Evolutionary conservation across 176 grass and related monocot species (phyloP).

Genomic region (Pontederia paniculata): DNA sequence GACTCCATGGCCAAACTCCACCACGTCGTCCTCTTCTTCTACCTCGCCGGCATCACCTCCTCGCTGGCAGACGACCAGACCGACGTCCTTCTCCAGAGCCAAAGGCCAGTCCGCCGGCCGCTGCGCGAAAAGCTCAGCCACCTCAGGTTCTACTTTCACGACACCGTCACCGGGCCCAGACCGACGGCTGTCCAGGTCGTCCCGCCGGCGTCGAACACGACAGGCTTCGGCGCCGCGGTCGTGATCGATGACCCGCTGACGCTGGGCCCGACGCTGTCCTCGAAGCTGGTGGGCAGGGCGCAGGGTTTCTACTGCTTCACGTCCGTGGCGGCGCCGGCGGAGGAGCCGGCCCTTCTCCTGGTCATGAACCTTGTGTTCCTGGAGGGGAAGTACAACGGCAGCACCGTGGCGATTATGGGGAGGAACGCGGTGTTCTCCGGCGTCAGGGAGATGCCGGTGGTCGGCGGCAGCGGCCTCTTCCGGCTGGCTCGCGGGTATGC

Average conservation of each 20-base stretch:
- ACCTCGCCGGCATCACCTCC: no score
- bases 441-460: no score
- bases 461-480: no score
- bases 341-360: slow-evolving; percentile 21
- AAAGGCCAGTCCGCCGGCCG: no score
- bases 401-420: slow-evolving; percentile 34
- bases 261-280: slow-evolving; percentile 22
- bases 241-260: slow-evolving; percentile 42
- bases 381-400: slow-evolving; percentile 36
- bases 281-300: no score
- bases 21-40: no score
- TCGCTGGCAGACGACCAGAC: no score
- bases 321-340: slow-evolving; percentile 29
- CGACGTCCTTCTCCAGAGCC: no score
- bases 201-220: slow-evolving; percentile 5
- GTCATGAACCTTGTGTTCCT: slow-evolving; percentile 38
- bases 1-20: no score
- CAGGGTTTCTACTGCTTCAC: not conserved
- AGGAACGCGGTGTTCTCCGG: not conserved
- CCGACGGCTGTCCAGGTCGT: slow-evolving; percentile 32
- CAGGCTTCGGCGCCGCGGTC: slow-evolving; percentile 33
- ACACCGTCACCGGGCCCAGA: slow-evolving; percentile 34
- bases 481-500: slow-evolving; percentile 7
- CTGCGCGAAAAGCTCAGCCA: no score
- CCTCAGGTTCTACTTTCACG: slow-evolving; percentile 70